Conservation (phyloP, 371 early-diverging fungal genomes). For the Apophysomyces ossiformis region DNA sequence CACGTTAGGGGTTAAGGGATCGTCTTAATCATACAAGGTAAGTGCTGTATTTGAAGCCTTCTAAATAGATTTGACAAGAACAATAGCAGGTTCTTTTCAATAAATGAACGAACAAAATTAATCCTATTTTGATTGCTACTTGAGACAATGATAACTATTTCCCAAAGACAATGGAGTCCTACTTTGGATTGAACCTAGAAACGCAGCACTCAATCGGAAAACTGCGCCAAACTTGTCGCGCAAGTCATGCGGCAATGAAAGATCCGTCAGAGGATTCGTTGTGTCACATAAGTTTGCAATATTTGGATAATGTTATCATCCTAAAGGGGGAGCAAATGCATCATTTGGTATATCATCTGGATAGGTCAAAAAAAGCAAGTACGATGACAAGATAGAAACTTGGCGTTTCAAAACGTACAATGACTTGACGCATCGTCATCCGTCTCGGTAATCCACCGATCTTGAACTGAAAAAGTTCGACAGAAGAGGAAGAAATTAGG, state of each 20-base stretch:
- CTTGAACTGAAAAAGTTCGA: conserved; percentile 1
- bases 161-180: not conserved
- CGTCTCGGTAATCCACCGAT: conserved; percentile 9
- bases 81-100: not conserved
- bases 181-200: not conserved
- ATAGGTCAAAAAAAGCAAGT: conserved; percentile 4
- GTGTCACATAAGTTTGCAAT: conserved; percentile 3
- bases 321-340: conserved; percentile 1
- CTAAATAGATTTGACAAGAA: not conserved
- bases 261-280: conserved; percentile 8
- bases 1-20: conserved; percentile 7
- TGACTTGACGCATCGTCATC: conserved; percentile 12
- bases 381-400: not conserved
- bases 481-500: not conserved
- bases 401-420: conserved; percentile 9
- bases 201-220: not conserved
- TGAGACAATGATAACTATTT: not conserved
- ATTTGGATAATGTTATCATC: conserved; percentile 5
- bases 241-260: not conserved
- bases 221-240: conserved; percentile 5
- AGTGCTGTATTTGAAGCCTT: not conserved
- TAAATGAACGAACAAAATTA: not conserved
- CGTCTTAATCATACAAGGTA: not conserved
- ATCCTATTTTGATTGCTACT: not conserved
- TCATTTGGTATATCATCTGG: conserved; percentile 8